A percentile compares a stretch with the other conserved stretches of the same genome.
These are phyloP conservation scores for Phialophora tarda DNA, from an alignment of 2,329 filamentous ascomycete species.

Conservation along the genomic window DNA sequence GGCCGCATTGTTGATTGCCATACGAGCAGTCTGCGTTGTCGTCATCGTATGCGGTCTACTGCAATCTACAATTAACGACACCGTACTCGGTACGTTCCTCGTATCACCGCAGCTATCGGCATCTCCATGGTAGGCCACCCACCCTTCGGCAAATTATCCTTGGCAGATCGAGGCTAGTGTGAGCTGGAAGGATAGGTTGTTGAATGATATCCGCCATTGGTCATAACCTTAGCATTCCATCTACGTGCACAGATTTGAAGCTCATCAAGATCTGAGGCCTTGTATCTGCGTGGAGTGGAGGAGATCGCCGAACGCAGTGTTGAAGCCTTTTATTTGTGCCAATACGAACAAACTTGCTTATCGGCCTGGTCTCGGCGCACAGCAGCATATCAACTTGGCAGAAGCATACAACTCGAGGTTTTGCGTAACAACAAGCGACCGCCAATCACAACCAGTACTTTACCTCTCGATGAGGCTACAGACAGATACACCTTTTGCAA, in stretches of 20 bases:
- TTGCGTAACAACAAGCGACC: slow-evolving; percentile 25
- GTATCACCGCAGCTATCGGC: neutral
- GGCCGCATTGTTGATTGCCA: neutral
- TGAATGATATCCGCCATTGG: neutral
- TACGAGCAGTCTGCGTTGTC: neutral
- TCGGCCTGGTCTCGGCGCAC: slow-evolving; percentile 8
- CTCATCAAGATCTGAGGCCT: slow-evolving; percentile 4
- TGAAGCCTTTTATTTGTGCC: slow-evolving; percentile 12
- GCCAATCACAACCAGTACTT: slow-evolving; percentile 18
- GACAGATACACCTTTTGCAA: slow-evolving; percentile 4
- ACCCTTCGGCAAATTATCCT: neutral
- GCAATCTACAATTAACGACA: neutral
- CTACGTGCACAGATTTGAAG: neutral
- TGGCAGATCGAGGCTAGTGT: neutral
- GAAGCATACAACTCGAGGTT: slow-evolving; percentile 12
- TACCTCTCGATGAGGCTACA: slow-evolving; percentile 16
- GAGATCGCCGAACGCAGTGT: neutral
- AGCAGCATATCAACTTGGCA: slow-evolving; percentile 18
- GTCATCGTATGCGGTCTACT: neutral
- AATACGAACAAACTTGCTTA: slow-evolving; percentile 25
- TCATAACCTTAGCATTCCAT: neutral
- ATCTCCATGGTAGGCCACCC: no score
- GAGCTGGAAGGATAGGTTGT: neutral
- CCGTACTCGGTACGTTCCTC: neutral
- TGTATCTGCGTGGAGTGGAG: neutral